Evolutionary conservation across 352 stramenopile species (phyloP).

Genomic region (Phytophthora foliorum): DNA sequence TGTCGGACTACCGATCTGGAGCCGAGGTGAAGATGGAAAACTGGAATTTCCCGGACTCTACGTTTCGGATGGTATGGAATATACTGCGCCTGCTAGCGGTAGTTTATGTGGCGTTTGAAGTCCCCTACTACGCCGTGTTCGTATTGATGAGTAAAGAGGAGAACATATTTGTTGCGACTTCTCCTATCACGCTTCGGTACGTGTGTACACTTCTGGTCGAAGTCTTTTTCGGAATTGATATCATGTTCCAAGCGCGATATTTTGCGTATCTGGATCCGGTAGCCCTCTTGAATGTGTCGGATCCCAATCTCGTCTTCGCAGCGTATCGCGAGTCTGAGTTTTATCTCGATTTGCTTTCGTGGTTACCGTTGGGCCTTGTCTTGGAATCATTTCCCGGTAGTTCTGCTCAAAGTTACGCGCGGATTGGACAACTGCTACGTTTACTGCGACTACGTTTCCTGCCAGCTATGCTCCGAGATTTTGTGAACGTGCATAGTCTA

Average conservation of each 20-base stretch:
- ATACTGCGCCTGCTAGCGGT: conserved; percentile 47
- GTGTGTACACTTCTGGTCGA: conserved; percentile 50
- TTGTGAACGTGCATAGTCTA: conserved; percentile 63
- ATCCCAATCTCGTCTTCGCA: conserved; percentile 66
- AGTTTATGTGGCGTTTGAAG: conserved; percentile 71
- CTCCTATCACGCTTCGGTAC: conserved; percentile 46
- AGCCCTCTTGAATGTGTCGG: conserved; percentile 63
- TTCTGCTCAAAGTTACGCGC: no score
- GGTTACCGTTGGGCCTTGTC: conserved; percentile 54
- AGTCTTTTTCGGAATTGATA: conserved; percentile 60
- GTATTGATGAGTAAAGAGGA: conserved; percentile 62
- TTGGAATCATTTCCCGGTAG: conserved; percentile 59
- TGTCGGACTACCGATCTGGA: no score
- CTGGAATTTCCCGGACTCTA: conserved; percentile 62
- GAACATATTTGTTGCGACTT: conserved; percentile 54
- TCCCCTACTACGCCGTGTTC: conserved; percentile 78
- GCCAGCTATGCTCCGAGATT: conserved; percentile 55
- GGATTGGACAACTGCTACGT: no score
- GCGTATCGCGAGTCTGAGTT: conserved; percentile 70
- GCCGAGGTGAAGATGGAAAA: no score
- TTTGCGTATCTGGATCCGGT: conserved; percentile 71
- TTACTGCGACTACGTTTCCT: conserved; percentile 61
- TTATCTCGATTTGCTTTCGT: conserved; percentile 59
- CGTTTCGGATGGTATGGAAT: conserved; percentile 69
- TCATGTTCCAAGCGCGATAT: conserved; percentile 57